These are phyloP conservation scores for Shiraia sp. DNA, from an alignment of 2,329 filamentous ascomycete genomes.

Conservation along the genomic window DNA sequence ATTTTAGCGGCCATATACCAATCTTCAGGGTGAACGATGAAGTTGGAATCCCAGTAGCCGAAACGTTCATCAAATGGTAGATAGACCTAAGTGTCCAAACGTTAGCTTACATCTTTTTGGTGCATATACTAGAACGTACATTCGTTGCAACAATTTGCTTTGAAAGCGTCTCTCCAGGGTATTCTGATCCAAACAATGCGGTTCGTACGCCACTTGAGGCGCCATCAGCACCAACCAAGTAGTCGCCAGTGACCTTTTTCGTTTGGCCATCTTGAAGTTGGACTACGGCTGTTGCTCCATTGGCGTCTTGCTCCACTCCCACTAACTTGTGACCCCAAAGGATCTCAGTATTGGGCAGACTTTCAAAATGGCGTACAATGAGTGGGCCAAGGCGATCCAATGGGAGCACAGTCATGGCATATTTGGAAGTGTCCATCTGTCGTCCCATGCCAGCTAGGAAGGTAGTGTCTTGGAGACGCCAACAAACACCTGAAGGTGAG, in stretches of 20 bases:
- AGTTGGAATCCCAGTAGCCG: constrained; percentile 61
- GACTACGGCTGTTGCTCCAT: constrained; percentile 31
- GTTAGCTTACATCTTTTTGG: not conserved
- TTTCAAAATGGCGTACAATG: constrained; percentile 33
- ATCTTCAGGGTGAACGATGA: constrained; percentile 64
- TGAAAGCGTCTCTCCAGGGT: constrained; percentile 64
- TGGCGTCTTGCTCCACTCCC: constrained; percentile 35
- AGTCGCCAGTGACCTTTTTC: constrained; percentile 34
- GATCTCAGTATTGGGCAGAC: constrained; percentile 30
- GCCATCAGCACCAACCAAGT: constrained; percentile 41
- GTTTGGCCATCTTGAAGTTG: constrained; percentile 28
- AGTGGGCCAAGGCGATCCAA: constrained; percentile 36
- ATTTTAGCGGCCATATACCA: constrained; percentile 67
- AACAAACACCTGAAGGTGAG: constrained; percentile 48
- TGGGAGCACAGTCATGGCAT: constrained; percentile 37
- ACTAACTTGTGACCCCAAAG: constrained; percentile 38
- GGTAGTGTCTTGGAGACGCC: constrained; percentile 46
- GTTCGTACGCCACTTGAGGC: constrained; percentile 39
- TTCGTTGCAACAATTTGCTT: constrained; percentile 66
- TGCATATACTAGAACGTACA: constrained; percentile 41
- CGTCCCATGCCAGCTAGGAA: constrained; percentile 37
- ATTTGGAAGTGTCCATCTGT: constrained; percentile 31
- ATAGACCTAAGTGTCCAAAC: constrained; percentile 54
- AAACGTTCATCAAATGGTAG: constrained; percentile 61
- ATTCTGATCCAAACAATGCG: constrained; percentile 45